phyloP scores from a whole-genome alignment of 331 rosid species.

The Arachis monticola region DNA sequence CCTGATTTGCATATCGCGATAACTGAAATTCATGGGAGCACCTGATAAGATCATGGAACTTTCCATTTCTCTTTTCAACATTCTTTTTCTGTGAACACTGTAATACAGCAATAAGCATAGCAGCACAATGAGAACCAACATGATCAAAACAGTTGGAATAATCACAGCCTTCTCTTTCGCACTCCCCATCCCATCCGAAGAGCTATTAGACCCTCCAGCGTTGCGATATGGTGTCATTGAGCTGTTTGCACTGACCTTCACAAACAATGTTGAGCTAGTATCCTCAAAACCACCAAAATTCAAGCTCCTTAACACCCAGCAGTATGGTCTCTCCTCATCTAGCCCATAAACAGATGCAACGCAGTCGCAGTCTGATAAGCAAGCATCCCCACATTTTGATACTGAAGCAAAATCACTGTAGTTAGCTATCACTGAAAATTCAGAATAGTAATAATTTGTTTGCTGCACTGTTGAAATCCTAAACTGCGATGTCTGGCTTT shows the following conservation, averaged over 20 bases:
- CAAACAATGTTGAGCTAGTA: constrained; percentile 77
- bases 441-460: constrained; percentile 80
- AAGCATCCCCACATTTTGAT: constrained; percentile 84
- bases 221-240: constrained; percentile 47
- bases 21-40: constrained; percentile 73
- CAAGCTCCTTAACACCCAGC: constrained; percentile 85
- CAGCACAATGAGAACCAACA: constrained; percentile 65
- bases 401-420: constrained; percentile 71
- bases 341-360: constrained; percentile 91
- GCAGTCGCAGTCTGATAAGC: constrained; percentile 85
- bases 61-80: constrained; percentile 71
- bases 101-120: constrained; percentile 71
- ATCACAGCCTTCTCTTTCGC: constrained; percentile 62
- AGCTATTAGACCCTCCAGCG: constrained; percentile 44
- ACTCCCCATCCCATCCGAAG: constrained; percentile 54
- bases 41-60: constrained; percentile 78
- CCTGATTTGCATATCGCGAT: constrained; percentile 79
- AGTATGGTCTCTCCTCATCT: constrained; percentile 78
- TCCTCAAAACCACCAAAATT: constrained; percentile 95
- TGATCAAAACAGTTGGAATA: constrained; percentile 75
- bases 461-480: constrained; percentile 66
- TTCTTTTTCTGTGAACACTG: constrained; percentile 70
- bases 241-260: constrained; percentile 70
- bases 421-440: constrained; percentile 80
- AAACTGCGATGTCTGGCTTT: constrained; percentile 52